phyloP scores from a whole-genome alignment of 2,329 filamentous ascomycete species.

The Colletotrichum lini region DNA sequence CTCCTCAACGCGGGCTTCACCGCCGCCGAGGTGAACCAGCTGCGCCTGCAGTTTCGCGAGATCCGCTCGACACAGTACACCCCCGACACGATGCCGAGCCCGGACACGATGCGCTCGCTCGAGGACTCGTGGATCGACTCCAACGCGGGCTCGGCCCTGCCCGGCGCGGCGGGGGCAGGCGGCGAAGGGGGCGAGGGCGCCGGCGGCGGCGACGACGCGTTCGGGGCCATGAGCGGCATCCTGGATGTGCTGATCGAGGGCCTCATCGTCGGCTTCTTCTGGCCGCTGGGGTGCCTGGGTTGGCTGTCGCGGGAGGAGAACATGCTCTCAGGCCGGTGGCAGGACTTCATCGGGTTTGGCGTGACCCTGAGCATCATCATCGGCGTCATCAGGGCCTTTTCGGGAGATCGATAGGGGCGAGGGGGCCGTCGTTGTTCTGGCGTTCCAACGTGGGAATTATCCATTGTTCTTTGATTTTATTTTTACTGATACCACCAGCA shows the following conservation, averaged over 20 bases:
- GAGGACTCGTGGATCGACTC: conserved; percentile 95
- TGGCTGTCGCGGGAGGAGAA: conserved; percentile 91
- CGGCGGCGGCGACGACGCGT: conserved; percentile 64
- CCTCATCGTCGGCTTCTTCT: conserved; percentile 93
- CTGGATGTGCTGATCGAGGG: conserved; percentile 91
- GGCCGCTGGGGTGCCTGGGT: conserved; percentile 87
- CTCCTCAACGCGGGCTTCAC: conserved; percentile 87
- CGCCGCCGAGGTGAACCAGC: conserved; percentile 82
- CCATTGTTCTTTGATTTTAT: neutral
- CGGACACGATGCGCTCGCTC: conserved; percentile 80
- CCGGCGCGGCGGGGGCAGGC: conserved; percentile 44
- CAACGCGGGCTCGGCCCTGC: conserved; percentile 59
- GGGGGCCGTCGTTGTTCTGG: neutral
- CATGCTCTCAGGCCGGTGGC: conserved; percentile 86
- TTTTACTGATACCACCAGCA: conserved; percentile 28
- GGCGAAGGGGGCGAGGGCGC: conserved; percentile 51
- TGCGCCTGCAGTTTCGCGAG: conserved; percentile 90
- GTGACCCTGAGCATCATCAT: conserved; percentile 72
- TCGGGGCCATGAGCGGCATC: conserved; percentile 64
- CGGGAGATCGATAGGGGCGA: conserved; percentile 28
- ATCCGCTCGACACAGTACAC: conserved; percentile 88
- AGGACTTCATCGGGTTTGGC: conserved; percentile 89
- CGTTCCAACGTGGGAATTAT: neutral
- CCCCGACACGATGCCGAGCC: conserved; percentile 89
- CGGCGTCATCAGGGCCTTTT: conserved; percentile 51